A percentile compares a stretch with the other conserved stretches of the same genome.
These are phyloP conservation scores for Metschnikowia reukaufii DNA, from an alignment of 805 yeast genomes.

Conservation along the genomic window DNA sequence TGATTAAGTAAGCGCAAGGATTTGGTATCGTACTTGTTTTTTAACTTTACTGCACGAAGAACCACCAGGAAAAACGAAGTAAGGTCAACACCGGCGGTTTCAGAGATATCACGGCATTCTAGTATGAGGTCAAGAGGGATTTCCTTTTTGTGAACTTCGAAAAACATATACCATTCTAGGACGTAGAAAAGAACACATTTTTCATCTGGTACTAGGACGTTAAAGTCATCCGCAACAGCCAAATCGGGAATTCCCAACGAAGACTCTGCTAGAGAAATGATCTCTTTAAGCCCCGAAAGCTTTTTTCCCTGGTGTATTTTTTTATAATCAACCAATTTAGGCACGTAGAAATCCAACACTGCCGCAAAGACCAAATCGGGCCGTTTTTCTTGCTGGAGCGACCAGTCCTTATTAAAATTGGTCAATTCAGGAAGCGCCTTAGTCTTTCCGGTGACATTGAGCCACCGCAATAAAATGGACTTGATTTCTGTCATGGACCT, in stretches of 20 bases:
- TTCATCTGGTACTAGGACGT: conserved; percentile 54
- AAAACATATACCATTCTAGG: conserved; percentile 55
- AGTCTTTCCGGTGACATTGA: conserved; percentile 36
- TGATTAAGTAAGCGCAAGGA: conserved; percentile 31
- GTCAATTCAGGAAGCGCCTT: conserved; percentile 28
- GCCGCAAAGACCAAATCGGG: conserved; percentile 48
- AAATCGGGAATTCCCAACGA: conserved; percentile 50
- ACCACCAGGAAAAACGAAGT: conserved; percentile 11
- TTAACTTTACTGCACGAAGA: conserved; percentile 20
- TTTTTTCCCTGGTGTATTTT: conserved; percentile 24
- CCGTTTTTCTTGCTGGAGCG: conserved; percentile 41
- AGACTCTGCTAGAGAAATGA: conserved; percentile 44
- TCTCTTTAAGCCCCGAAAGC: conserved; percentile 21
- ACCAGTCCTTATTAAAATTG: conserved; percentile 60
- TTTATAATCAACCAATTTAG: conserved; percentile 22
- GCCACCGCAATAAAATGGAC: conserved; percentile 47
- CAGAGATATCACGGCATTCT: not conserved
- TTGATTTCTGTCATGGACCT: conserved; percentile 34
- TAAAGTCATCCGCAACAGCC: conserved; percentile 56
- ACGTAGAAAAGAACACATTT: conserved; percentile 57
- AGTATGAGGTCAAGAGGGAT: not conserved
- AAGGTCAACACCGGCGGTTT: conserved; percentile 1
- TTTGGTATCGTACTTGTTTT: conserved; percentile 33
- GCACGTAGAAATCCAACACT: conserved; percentile 30
- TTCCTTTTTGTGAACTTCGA: conserved; percentile 21